Percentiles rank a stretch among this genome's conserved stretches.
Evolutionary conservation across 2,329 filamentous ascomycete species (phyloP).

Genomic region (Orbilia brochopaga): DNA sequence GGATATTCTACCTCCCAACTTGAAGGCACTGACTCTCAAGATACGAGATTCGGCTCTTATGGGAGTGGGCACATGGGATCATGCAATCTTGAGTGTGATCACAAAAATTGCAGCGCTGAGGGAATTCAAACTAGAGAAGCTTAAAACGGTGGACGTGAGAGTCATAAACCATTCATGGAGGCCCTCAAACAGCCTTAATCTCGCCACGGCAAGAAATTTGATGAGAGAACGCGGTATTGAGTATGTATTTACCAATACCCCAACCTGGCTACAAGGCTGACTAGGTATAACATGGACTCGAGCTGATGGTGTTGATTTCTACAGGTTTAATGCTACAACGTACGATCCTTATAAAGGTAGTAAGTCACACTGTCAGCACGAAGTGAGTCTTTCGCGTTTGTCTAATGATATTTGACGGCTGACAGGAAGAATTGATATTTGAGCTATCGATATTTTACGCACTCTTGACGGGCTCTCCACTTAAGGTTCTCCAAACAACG

Average conservation of each 20-base stretch:
- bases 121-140: constrained; percentile 3
- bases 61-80: constrained; percentile 16
- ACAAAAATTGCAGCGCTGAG: constrained; percentile 3
- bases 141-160: constrained; percentile 21
- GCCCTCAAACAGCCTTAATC: not conserved
- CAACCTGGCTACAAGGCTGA: not conserved
- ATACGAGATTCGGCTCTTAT: constrained; percentile 9
- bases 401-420: not conserved
- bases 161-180: constrained; percentile 19
- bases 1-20: constrained; percentile 13
- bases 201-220: constrained; percentile 11
- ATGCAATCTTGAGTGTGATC: constrained; percentile 8
- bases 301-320: not conserved
- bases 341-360: constrained; percentile 17
- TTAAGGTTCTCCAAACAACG: no score
- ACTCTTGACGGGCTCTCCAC: not conserved
- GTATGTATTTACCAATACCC: constrained; percentile 14
- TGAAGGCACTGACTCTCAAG: constrained; percentile 18
- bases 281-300: not conserved
- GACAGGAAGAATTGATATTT: constrained; percentile 2
- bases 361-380: not conserved
- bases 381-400: not conserved
- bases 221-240: constrained; percentile 22
- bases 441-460: not conserved
- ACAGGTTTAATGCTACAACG: constrained; percentile 20